Percentiles rank a stretch among this genome's conserved stretches.
phyloP scores from a whole-genome alignment of 192 early-diverging fungal species.

The Coemansia sp. region DNA sequence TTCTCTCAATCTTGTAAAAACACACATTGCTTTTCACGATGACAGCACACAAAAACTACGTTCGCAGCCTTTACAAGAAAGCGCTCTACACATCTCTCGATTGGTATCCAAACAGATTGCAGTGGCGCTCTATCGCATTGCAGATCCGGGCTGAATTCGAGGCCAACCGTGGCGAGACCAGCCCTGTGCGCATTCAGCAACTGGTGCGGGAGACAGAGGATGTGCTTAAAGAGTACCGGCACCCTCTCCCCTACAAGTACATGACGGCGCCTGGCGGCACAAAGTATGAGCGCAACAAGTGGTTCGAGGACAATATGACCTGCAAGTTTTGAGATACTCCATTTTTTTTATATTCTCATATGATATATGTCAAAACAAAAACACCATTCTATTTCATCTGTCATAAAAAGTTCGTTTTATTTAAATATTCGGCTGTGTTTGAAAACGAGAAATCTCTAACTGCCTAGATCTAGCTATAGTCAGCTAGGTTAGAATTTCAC shows the following conservation, averaged over 20 bases:
- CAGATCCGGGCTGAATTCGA: slow-evolving; percentile 86
- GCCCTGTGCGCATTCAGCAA: slow-evolving; percentile 69
- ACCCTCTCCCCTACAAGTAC: slow-evolving; percentile 82
- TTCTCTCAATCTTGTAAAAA: not conserved
- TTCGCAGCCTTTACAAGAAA: slow-evolving; percentile 82
- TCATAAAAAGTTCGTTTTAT: too few relatives aligned
- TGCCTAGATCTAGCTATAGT: too few relatives aligned
- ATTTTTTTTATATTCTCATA: too few relatives aligned
- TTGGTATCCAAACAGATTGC: slow-evolving; percentile 83
- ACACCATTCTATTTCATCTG: too few relatives aligned
- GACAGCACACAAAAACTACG: slow-evolving; percentile 68
- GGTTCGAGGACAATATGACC: slow-evolving; percentile 54
- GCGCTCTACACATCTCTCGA: slow-evolving; percentile 79
- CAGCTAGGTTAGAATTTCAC: too few relatives aligned
- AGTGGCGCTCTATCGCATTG: slow-evolving; percentile 79
- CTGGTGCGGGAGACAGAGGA: slow-evolving; percentile 71
- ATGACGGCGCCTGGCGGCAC: slow-evolving; percentile 54
- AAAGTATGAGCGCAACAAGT: slow-evolving; percentile 57
- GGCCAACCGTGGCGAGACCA: slow-evolving; percentile 69
- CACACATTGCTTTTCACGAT: slow-evolving; percentile 11
- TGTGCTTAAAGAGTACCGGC: slow-evolving; percentile 68
- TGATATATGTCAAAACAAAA: too few relatives aligned
- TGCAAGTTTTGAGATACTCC: slow-evolving; percentile 4
- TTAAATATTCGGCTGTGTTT: too few relatives aligned
- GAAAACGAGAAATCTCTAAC: too few relatives aligned